Conservation (phyloP, 2,329 filamentous ascomycete genomes). For the Colletotrichum sp. region DNA sequence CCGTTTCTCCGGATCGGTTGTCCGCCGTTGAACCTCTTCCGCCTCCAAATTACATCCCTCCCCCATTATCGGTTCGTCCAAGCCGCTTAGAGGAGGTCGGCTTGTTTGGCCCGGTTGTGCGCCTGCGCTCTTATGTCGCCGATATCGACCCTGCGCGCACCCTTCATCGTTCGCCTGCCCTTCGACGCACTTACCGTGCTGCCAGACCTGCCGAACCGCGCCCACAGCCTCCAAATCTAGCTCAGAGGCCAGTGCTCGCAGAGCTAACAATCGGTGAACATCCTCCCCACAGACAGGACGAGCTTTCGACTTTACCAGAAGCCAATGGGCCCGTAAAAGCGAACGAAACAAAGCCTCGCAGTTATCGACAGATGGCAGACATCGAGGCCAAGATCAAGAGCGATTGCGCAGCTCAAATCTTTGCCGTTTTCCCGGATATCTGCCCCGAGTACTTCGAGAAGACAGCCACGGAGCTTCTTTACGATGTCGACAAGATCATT, state of each 20-base stretch:
- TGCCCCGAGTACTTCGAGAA: slow-evolving; percentile 40
- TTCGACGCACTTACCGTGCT: background rate
- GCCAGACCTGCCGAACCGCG: background rate
- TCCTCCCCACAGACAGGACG: background rate
- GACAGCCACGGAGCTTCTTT: slow-evolving; percentile 27
- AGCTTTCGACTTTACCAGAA: too few relatives aligned
- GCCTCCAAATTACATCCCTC: background rate
- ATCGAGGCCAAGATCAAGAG: slow-evolving; percentile 1
- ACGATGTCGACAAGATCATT: slow-evolving; percentile 36
- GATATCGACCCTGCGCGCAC: background rate
- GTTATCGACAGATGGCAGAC: background rate
- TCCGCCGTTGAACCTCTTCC: background rate
- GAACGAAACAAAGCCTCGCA: too few relatives aligned
- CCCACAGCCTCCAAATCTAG: background rate
- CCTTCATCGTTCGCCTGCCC: background rate
- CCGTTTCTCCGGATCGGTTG: background rate
- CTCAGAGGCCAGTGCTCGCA: background rate
- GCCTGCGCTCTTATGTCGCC: background rate
- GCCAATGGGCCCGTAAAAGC: background rate
- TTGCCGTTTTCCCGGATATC: slow-evolving; percentile 49
- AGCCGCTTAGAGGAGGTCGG: background rate
- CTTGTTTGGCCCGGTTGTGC: background rate
- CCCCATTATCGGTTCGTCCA: background rate
- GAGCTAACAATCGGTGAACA: background rate
- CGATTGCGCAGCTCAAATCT: slow-evolving; percentile 31